Evolutionary conservation across 495 filamentous ascomycete genomes (phyloP).

Genomic region (Lophiostoma macrostomum): DNA sequence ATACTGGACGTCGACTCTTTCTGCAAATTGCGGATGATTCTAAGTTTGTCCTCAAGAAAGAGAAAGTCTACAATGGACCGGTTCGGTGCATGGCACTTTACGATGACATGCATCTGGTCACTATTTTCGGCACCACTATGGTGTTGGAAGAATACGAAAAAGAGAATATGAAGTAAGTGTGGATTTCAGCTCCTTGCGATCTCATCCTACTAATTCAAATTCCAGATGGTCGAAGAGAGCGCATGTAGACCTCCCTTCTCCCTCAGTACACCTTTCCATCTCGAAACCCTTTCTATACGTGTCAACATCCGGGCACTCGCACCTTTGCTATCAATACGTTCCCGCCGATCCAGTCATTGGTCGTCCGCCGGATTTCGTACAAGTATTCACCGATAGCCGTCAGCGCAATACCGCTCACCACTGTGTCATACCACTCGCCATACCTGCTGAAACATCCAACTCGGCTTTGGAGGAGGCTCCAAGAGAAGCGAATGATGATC

Average conservation of each 20-base stretch:
- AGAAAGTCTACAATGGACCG: conserved; percentile 8
- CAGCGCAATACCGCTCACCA: conserved; percentile 19
- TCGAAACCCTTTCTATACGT: conserved; percentile 35
- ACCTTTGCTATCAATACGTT: conserved; percentile 38
- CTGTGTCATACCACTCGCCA: conserved; percentile 5
- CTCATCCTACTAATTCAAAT: background rate
- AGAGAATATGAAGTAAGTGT: conserved; percentile 3
- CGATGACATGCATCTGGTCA: conserved; percentile 5
- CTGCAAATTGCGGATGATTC: conserved; percentile 12
- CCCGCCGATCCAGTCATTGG: conserved; percentile 28
- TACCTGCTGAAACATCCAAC: background rate
- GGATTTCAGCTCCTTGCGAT: background rate
- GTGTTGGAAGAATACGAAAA: conserved; percentile 10
- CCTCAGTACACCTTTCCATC: conserved; percentile 34
- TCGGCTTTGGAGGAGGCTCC: background rate
- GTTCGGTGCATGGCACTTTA: conserved; percentile 18
- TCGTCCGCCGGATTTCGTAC: conserved; percentile 31
- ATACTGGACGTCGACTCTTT: conserved; percentile 28
- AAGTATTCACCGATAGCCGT: conserved; percentile 22
- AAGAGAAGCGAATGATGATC: too few relatives aligned
- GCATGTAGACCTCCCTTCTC: conserved; percentile 30
- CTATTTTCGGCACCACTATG: background rate
- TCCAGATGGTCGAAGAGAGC: conserved; percentile 17
- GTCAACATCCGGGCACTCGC: conserved; percentile 38
- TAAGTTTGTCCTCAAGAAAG: conserved; percentile 8